A percentile compares a stretch with the other conserved stretches of the same genome.
Conservation (phyloP, 345 rosid species). For the Arabidopsis suecica region DNA sequence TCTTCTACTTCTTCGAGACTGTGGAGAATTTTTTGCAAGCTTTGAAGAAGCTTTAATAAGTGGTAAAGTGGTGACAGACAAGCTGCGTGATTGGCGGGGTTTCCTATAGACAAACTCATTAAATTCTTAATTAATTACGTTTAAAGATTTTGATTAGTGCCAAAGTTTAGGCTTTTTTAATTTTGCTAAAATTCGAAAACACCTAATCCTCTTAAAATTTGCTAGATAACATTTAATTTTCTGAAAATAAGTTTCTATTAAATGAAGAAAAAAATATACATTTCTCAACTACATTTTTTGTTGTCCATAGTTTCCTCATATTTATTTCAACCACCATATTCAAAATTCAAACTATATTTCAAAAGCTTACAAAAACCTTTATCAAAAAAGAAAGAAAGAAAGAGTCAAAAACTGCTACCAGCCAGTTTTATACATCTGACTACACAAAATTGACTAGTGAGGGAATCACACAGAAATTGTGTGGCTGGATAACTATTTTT, state of each 20-base stretch:
- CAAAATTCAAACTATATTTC: slow-evolving; percentile 5
- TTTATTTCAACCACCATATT: background rate
- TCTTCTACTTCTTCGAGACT: background rate
- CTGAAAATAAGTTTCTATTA: background rate
- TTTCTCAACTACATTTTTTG: background rate
- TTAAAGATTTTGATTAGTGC: background rate
- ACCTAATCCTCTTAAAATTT: background rate
- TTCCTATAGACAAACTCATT: slow-evolving; percentile 7
- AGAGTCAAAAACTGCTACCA: background rate
- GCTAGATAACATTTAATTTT: background rate
- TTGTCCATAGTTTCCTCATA: background rate
- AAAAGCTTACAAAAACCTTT: background rate
- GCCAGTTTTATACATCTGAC: background rate
- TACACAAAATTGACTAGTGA: background rate
- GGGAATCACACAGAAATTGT: background rate
- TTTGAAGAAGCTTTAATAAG: slow-evolving; percentile 36
- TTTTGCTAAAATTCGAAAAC: background rate
- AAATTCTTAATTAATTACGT: slow-evolving; percentile 6
- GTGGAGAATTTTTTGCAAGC: background rate
- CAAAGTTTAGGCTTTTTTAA: background rate
- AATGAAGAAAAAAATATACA: background rate
- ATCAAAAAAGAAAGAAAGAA: too few relatives aligned
- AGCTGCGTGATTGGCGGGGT: slow-evolving; percentile 64
- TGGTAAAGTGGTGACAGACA: slow-evolving; percentile 46
- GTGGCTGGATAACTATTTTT: background rate